phyloP scores from a whole-genome alignment of 2,329 filamentous ascomycete species.

The Fusarium sp. region DNA sequence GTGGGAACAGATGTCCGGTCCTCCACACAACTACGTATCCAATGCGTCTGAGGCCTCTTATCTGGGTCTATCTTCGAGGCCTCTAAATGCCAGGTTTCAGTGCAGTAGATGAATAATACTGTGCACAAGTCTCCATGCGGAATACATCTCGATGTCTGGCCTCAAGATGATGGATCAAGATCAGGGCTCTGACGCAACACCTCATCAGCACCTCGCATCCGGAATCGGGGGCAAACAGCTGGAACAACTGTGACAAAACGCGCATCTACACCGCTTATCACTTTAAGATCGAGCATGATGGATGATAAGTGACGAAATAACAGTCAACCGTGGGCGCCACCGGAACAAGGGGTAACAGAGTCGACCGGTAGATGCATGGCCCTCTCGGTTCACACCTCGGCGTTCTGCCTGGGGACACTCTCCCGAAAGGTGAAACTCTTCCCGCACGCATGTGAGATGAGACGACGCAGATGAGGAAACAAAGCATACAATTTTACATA shows the following conservation, averaged over 20 bases:
- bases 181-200: neutral
- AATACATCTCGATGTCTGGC: neutral
- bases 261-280: constrained; percentile 29
- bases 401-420: constrained; percentile 24
- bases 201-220: constrained; percentile 16
- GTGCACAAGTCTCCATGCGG: neutral
- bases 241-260: neutral
- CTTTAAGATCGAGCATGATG: constrained; percentile 19
- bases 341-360: constrained; percentile 9
- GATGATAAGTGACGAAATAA: constrained; percentile 26
- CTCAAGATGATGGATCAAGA: neutral
- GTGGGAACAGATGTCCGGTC: constrained; percentile 22
- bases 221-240: constrained; percentile 1
- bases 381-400: constrained; percentile 27
- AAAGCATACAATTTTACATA: constrained; percentile 38
- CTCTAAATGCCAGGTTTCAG: neutral
- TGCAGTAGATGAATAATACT: constrained; percentile 18
- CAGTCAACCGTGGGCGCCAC: constrained; percentile 11
- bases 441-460: constrained; percentile 10
- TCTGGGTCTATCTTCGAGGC: constrained; percentile 18
- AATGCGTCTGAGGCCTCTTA: constrained; percentile 37
- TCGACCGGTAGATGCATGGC: constrained; percentile 21
- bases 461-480: constrained; percentile 10
- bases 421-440: constrained; percentile 7
- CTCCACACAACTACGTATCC: constrained; percentile 14